phyloP scores from a whole-genome alignment of 2,329 filamentous ascomycete species.

The Xylariaceae sp. region DNA sequence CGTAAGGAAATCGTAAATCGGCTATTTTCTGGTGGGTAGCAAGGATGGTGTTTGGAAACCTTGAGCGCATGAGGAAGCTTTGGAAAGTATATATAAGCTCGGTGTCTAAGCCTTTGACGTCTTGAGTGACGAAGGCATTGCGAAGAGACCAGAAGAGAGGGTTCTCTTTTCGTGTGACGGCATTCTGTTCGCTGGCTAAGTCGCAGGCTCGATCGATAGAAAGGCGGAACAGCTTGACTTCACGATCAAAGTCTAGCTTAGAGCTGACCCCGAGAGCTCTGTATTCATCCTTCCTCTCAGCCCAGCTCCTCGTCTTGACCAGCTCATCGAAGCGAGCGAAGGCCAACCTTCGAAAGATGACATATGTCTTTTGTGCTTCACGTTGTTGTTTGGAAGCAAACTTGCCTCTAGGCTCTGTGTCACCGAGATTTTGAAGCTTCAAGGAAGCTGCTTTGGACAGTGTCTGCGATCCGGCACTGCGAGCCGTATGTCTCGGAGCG shows the following conservation, averaged over 20 bases:
- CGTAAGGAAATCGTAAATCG: slow-evolving; percentile 86
- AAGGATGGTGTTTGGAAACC: slow-evolving; percentile 62
- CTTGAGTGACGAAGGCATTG: slow-evolving; percentile 62
- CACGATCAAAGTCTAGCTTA: slow-evolving; percentile 50
- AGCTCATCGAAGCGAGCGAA: slow-evolving; percentile 44
- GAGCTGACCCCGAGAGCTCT: slow-evolving; percentile 45
- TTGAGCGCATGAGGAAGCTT: slow-evolving; percentile 63
- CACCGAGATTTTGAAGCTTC: neutral
- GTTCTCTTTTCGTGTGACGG: slow-evolving; percentile 51
- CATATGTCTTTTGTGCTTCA: slow-evolving; percentile 30
- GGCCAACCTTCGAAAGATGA: slow-evolving; percentile 33
- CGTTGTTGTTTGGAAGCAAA: neutral
- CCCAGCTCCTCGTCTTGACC: slow-evolving; percentile 40
- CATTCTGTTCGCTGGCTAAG: slow-evolving; percentile 47
- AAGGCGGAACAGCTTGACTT: slow-evolving; percentile 53
- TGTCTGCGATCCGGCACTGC: neutral
- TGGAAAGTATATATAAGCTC: slow-evolving; percentile 74
- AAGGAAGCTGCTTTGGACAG: neutral
- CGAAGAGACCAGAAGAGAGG: slow-evolving; percentile 64
- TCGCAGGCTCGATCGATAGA: slow-evolving; percentile 53
- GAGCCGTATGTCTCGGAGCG: slow-evolving; percentile 15
- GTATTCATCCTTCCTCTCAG: slow-evolving; percentile 36
- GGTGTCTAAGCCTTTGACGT: slow-evolving; percentile 55
- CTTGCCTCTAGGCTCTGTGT: neutral
- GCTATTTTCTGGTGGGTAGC: slow-evolving; percentile 69